Conservation (phyloP, 1,284 basidiomycete species). For the Sporisorium iseilematis-ciliati region DNA sequence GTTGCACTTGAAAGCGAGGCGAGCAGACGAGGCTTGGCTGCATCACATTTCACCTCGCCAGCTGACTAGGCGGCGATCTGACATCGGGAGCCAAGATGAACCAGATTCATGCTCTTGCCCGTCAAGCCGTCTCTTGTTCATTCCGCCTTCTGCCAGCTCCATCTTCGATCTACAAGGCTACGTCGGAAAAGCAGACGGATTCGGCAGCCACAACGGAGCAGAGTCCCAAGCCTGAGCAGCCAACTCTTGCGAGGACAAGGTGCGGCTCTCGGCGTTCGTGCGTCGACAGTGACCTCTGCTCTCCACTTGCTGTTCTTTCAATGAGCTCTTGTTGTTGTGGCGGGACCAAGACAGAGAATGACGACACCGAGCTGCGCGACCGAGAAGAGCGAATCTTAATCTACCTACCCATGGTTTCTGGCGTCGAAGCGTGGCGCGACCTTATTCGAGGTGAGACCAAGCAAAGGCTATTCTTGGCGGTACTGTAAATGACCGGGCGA, state of each 20-base stretch:
- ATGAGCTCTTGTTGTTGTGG: background rate
- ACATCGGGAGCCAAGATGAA: constrained; percentile 1
- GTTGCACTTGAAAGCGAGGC: background rate
- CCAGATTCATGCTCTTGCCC: background rate
- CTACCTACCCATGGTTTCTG: constrained; percentile 1
- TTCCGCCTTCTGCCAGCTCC: background rate
- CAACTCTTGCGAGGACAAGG: background rate
- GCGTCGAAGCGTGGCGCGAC: too few relatives aligned
- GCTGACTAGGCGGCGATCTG: background rate
- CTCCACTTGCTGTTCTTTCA: background rate
- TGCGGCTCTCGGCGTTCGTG: background rate
- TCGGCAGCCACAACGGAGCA: too few relatives aligned
- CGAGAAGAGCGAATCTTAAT: background rate
- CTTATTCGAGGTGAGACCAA: too few relatives aligned
- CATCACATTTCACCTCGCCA: background rate
- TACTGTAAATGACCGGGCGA: too few relatives aligned
- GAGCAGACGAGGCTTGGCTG: constrained; percentile 2
- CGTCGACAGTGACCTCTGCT: too few relatives aligned
- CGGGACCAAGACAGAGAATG: background rate
- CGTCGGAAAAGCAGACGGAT: background rate
- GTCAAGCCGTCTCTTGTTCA: background rate
- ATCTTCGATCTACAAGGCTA: background rate
- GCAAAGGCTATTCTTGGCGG: too few relatives aligned
- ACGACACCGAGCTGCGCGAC: background rate
- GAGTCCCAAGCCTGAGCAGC: too few relatives aligned